Conservation (phyloP, 169 alveolate genomes). For the Cryptosporidium meleagridis region DNA sequence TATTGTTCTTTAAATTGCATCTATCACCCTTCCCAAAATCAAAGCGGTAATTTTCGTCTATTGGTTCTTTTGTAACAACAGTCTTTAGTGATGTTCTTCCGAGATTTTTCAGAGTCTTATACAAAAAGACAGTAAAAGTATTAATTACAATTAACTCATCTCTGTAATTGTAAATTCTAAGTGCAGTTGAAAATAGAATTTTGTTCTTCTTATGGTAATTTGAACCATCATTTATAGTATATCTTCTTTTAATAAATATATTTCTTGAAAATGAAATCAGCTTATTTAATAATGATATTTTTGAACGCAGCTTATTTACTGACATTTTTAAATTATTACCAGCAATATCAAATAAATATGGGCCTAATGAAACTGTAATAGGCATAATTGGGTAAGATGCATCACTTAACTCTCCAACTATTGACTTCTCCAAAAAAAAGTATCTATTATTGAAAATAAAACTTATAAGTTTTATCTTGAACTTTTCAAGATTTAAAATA, state of each 20-base stretch:
- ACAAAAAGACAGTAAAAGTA: neutral
- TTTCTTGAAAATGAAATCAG: constrained; percentile 31
- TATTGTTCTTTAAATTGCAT: constrained; percentile 6
- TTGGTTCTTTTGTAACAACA: neutral
- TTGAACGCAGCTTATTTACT: constrained; percentile 16
- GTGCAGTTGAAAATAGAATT: constrained; percentile 33
- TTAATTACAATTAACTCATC: constrained; percentile 24
- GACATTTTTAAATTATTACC: constrained; percentile 16
- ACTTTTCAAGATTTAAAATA: constrained; percentile 48
- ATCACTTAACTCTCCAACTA: constrained; percentile 6
- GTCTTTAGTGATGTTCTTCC: constrained; percentile 2
- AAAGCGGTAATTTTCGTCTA: constrained; percentile 1
- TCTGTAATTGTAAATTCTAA: constrained; percentile 38
- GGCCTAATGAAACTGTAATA: constrained; percentile 27
- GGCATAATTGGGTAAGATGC: constrained; percentile 23
- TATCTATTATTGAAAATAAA: constrained; percentile 29
- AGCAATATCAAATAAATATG: constrained; percentile 18
- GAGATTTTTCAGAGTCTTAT: constrained; percentile 19
- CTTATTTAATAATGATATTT: constrained; percentile 38
- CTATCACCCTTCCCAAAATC: constrained; percentile 42
- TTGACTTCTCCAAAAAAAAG: constrained; percentile 13
- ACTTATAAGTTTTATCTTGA: constrained; percentile 20
- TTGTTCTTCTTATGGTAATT: constrained; percentile 4
- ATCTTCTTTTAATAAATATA: constrained; percentile 48
- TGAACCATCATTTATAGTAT: neutral